Evolutionary conservation across 1,139 yeast genomes (phyloP).

Genomic region (Taphrina deformans): DNA sequence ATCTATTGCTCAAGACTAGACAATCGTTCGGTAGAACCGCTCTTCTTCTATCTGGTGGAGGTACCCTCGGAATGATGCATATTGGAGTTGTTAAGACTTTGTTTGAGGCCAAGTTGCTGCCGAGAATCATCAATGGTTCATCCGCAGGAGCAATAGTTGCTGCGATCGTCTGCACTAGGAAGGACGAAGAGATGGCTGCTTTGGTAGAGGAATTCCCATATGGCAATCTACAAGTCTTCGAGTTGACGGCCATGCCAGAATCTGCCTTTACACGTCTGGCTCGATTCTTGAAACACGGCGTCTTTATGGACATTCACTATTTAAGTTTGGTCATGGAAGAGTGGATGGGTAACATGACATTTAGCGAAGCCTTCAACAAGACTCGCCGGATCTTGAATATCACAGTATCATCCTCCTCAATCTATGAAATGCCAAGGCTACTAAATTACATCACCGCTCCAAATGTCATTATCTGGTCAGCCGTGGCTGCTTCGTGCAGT

Average conservation of each 20-base stretch:
- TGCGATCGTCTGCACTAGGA: conserved; percentile 76
- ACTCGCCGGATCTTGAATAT: conserved; percentile 83
- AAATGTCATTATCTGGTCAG: conserved; percentile 88
- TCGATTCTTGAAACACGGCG: conserved; percentile 74
- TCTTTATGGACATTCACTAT: conserved; percentile 79
- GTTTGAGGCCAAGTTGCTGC: conserved; percentile 70
- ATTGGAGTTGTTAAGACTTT: conserved; percentile 86
- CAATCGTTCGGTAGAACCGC: conserved; percentile 94
- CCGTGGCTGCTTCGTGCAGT: conserved; percentile 95
- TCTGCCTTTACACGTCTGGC: conserved; percentile 56
- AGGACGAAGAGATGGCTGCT: conserved; percentile 66
- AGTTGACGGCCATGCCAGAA: conserved; percentile 44
- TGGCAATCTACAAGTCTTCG: conserved; percentile 67
- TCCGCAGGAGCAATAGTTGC: conserved; percentile 97
- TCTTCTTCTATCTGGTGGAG: conserved; percentile 88
- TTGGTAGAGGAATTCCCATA: conserved; percentile 51
- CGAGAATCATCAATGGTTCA: conserved; percentile 89
- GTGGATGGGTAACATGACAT: conserved; percentile 87
- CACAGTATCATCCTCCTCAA: conserved; percentile 76
- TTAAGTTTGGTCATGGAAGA: conserved; percentile 70
- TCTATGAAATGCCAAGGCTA: conserved; percentile 62
- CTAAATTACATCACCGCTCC: conserved; percentile 92
- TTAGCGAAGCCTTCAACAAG: conserved; percentile 86
- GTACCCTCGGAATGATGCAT: conserved; percentile 88
- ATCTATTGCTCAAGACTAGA: conserved; percentile 81